These are phyloP conservation scores for Schwanniomyces sp. DNA, from an alignment of 805 yeast species.

Conservation along the genomic window DNA sequence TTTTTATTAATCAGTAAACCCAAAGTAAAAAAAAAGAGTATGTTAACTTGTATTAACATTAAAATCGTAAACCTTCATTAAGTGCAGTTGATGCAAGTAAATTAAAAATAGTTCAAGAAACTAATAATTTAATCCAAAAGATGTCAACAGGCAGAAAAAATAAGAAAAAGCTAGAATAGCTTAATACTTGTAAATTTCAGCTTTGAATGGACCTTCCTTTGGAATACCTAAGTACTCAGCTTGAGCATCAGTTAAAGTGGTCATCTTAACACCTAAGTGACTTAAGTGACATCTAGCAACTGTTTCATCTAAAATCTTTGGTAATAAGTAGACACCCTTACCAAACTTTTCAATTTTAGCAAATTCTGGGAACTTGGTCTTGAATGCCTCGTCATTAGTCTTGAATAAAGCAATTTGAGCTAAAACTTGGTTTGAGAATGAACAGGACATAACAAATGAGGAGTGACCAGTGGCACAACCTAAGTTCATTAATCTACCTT, in stretches of 20 bases:
- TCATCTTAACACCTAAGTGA: constrained; percentile 88
- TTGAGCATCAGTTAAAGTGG: constrained; percentile 75
- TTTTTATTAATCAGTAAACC: constrained; percentile 18
- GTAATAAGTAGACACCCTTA: constrained; percentile 92
- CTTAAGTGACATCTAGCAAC: constrained; percentile 96
- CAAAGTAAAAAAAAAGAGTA: constrained; percentile 10
- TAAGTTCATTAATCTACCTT: constrained; percentile 98
- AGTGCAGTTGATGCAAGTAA: constrained; percentile 49
- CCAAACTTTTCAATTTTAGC: constrained; percentile 88
- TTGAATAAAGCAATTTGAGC: constrained; percentile 98
- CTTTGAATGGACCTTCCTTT: constrained; percentile 94
- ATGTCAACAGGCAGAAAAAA: constrained; percentile 14
- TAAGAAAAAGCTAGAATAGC: constrained; percentile 1
- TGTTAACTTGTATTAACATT: background rate
- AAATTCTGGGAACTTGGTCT: constrained; percentile 81
- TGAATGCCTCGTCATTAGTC: constrained; percentile 78
- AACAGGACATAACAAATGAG: constrained; percentile 98
- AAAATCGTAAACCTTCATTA: constrained; percentile 22
- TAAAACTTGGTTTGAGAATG: constrained; percentile 98
- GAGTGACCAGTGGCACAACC: constrained; percentile 99
- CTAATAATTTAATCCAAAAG: constrained; percentile 5
- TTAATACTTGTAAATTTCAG: constrained; percentile 97
- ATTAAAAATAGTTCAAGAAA: constrained; percentile 17
- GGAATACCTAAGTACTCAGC: constrained; percentile 94
- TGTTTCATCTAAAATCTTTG: constrained; percentile 97